These are phyloP conservation scores for Rhodotorula sp. DNA, from an alignment of 1,284 basidiomycete species.

Conservation along the genomic window DNA sequence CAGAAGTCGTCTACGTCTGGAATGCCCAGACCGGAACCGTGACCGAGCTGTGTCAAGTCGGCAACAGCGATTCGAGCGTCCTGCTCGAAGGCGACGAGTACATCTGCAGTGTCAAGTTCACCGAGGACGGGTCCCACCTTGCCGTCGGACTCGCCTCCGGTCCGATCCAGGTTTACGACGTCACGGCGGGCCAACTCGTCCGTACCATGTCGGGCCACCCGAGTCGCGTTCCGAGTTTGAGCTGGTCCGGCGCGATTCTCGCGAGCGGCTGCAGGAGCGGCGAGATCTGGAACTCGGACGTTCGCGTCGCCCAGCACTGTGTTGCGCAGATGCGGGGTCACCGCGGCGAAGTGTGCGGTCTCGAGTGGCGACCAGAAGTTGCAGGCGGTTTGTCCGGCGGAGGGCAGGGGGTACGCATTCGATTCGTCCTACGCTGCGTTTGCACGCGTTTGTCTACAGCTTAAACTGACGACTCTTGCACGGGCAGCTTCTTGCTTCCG, in stretches of 20 bases:
- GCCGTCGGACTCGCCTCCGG: conserved; percentile 82
- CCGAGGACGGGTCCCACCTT: conserved; percentile 80
- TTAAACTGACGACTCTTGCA: not conserved
- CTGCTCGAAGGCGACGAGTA: conserved; percentile 58
- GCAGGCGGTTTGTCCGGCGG: conserved; percentile 41
- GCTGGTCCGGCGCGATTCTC: conserved; percentile 81
- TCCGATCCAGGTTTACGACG: conserved; percentile 94
- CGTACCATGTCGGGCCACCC: conserved; percentile 80
- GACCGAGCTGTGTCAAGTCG: conserved; percentile 57
- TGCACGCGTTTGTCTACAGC: no score
- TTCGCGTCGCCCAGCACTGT: conserved; percentile 79
- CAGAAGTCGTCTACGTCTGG: conserved; percentile 84
- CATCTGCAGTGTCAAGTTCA: conserved; percentile 77
- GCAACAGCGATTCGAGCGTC: conserved; percentile 45
- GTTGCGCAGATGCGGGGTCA: conserved; percentile 85
- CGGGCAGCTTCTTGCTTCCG: conserved; percentile 77
- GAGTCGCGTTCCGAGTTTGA: conserved; percentile 73
- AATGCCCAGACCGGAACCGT: conserved; percentile 85
- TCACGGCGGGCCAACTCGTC: conserved; percentile 72
- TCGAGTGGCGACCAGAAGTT: conserved; percentile 44
- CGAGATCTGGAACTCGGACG: conserved; percentile 91
- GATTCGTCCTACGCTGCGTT: not conserved
- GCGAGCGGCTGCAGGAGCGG: conserved; percentile 87
- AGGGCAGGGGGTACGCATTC: conserved; percentile 38
- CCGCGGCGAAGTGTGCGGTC: conserved; percentile 77